Base-by-base conservation (phyloP, 805 yeast genomes). In the Metschnikowia kofuensis region DNA sequence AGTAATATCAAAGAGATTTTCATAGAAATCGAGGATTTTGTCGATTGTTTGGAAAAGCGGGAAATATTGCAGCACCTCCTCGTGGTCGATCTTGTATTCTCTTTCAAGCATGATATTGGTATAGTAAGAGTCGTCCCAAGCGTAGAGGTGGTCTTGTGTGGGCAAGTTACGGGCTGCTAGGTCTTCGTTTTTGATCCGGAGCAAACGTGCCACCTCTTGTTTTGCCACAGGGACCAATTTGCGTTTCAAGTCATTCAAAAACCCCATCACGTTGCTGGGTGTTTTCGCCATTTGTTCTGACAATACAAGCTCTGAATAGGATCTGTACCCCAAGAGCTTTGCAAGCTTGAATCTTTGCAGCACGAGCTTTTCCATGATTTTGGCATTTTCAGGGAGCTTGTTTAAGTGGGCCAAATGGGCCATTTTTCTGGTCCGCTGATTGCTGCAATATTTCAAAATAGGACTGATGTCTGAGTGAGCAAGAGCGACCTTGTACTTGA, bases 211-310 rank as follows among this genome's bases (percentile, higher is more conserved):
- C 40, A 79, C 60, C 58, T 88, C 92, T 42, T 74, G 65, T 45
- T 64, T 58, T 30, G 86, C 95, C 30, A 82, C 64, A 3, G 87
- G 86, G 34, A 69, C 67, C 45, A 87, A 70, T 62, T 83, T 84
- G 2, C 58, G 57, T 52, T 75, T 76, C 59, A 89, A 74, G 61
- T 86, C 90, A 21, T 70, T 61, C 55, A 88, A 74, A 59, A 89
- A 89, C 32, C 66, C 61, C 56, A 77, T 61, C 16, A 87, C 96
- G 26, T 69, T 78, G 39, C 74, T 70, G 37, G 84, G 79, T 28
- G 70, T 75, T 60, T 87, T 84, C 38, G 95, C 96, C 91, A 89
- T 85, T 63, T 89, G 77, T 46, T 82, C 84, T 53, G 87, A 92
- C 53, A 89, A 72, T 36, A 82, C 78, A 60, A 78, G 86, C 47